Evolutionary conservation across 345 rosid species (phyloP).

Genomic region (Syzygium aromaticum): DNA sequence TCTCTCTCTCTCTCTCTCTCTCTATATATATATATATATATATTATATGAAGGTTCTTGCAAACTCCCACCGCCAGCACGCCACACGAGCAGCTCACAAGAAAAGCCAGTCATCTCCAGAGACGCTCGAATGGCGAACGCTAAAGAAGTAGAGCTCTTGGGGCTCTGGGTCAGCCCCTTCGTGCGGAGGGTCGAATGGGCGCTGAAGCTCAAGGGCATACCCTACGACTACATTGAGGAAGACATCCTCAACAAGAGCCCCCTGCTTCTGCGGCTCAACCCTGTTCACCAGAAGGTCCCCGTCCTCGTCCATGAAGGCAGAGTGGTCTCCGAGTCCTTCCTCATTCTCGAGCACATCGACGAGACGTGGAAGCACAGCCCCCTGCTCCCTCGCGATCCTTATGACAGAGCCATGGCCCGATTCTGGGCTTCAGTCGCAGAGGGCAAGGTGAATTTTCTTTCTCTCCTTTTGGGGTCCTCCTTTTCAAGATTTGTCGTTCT

Average conservation of each 20-base stretch:
- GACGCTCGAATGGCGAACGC: not conserved
- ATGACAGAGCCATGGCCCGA: conserved; percentile 20
- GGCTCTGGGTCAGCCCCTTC: conserved; percentile 9
- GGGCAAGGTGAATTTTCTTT: conserved; percentile 8
- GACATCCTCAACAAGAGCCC: conserved; percentile 16
- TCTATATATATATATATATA: no score
- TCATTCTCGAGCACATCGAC: conserved; percentile 23
- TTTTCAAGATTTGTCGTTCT: not conserved
- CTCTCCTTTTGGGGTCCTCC: not conserved
- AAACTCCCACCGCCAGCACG: not conserved
- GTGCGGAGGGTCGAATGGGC: conserved; percentile 8
- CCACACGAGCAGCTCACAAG: not conserved
- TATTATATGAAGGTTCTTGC: not conserved
- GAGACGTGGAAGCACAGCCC: conserved; percentile 27
- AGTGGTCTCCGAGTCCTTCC: conserved; percentile 10
- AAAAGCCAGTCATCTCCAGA: not conserved
- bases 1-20: no score
- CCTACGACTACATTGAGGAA: conserved; percentile 6
- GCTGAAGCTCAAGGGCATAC: conserved; percentile 11
- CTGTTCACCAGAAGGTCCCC: conserved; percentile 9
- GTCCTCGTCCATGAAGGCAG: conserved; percentile 10
- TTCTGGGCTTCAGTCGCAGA: conserved; percentile 29
- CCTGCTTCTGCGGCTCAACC: conserved; percentile 7
- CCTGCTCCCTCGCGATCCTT: conserved; percentile 28
- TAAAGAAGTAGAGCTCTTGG: not conserved